These are phyloP conservation scores for Margaritispora aquatica DNA, from an alignment of 495 filamentous ascomycete genomes.

Conservation along the genomic window DNA sequence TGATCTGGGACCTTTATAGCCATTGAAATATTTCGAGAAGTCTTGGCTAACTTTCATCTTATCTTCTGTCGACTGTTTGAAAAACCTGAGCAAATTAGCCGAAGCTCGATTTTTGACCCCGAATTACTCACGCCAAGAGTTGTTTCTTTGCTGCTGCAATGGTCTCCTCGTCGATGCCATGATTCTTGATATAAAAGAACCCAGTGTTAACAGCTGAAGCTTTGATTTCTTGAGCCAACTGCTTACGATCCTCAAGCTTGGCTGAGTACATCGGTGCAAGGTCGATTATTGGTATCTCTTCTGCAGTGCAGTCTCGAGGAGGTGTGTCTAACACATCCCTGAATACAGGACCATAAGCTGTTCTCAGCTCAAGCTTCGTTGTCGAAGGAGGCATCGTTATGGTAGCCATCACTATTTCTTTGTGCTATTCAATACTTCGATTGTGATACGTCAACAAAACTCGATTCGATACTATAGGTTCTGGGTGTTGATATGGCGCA, in stretches of 20 bases:
- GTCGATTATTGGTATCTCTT: slow-evolving; percentile 54
- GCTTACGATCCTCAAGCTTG: slow-evolving; percentile 30
- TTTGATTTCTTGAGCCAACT: slow-evolving; percentile 34
- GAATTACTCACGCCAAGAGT: slow-evolving; percentile 22
- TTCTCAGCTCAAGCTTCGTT: slow-evolving; percentile 35
- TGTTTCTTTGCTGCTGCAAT: slow-evolving; percentile 38
- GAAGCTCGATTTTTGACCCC: too few species aligned
- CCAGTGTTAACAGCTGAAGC: slow-evolving; percentile 41
- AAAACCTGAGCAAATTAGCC: slow-evolving; percentile 29
- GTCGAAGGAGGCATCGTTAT: slow-evolving; percentile 21
- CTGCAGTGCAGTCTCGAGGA: slow-evolving; percentile 34
- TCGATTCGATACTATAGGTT: too few species aligned
- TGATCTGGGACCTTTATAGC: slow-evolving; percentile 23
- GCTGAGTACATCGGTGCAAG: slow-evolving; percentile 34
- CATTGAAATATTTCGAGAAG: slow-evolving; percentile 26
- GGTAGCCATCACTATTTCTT: background rate
- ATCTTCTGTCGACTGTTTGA: slow-evolving; percentile 32
- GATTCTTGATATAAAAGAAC: slow-evolving; percentile 51
- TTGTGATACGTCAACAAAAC: too few species aligned
- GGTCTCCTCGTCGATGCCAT: slow-evolving; percentile 40
- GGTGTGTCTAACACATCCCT: slow-evolving; percentile 31
- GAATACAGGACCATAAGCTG: slow-evolving; percentile 33
- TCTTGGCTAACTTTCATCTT: slow-evolving; percentile 31
- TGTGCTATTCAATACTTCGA: too few species aligned
- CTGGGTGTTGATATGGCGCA: too few species aligned